Conservation (phyloP, 31 red algal genomes). For the Asparagopsis taxiformis region DNA sequence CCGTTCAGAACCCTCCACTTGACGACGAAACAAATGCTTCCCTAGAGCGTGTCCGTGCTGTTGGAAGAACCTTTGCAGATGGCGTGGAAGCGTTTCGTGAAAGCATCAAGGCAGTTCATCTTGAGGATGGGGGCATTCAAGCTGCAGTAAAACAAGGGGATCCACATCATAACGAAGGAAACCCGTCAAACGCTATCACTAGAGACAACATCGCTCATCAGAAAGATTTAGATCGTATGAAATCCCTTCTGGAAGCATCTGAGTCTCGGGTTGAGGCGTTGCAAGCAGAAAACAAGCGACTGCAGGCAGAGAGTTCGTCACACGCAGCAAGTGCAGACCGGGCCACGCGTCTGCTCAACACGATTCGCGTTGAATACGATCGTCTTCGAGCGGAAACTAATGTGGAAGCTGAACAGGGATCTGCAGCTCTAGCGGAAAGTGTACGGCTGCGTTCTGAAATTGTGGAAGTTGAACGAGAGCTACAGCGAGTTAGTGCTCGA, state of each 20-base stretch:
- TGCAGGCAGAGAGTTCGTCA: constrained; percentile 30
- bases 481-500: constrained; percentile 22
- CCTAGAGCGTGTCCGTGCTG: constrained; percentile 29
- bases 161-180: constrained; percentile 12
- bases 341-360: constrained; percentile 35
- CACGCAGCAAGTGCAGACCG: constrained; percentile 23
- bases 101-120: constrained; percentile 11
- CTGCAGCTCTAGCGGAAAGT: constrained; percentile 25
- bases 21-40: constrained; percentile 19
- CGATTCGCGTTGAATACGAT: constrained; percentile 45
- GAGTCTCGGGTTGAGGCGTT: constrained; percentile 29
- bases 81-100: constrained; percentile 15
- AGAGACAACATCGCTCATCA: constrained; percentile 1
- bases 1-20: constrained; percentile 4
- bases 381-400: constrained; percentile 16
- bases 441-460: constrained; percentile 38
- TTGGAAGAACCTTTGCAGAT: constrained; percentile 37
- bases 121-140: constrained; percentile 7
- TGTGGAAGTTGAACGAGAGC: constrained; percentile 34
- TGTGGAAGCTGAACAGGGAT: constrained; percentile 17
- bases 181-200: neutral
- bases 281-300: constrained; percentile 29
- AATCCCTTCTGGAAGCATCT: constrained; percentile 45
- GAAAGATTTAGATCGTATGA: constrained; percentile 31
- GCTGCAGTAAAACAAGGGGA: constrained; percentile 7